A percentile compares a stretch with the other conserved stretches of the same genome.
These are phyloP conservation scores for Leccinum subatratum DNA, from an alignment of 1,284 basidiomycete species.

Conservation along the genomic window DNA sequence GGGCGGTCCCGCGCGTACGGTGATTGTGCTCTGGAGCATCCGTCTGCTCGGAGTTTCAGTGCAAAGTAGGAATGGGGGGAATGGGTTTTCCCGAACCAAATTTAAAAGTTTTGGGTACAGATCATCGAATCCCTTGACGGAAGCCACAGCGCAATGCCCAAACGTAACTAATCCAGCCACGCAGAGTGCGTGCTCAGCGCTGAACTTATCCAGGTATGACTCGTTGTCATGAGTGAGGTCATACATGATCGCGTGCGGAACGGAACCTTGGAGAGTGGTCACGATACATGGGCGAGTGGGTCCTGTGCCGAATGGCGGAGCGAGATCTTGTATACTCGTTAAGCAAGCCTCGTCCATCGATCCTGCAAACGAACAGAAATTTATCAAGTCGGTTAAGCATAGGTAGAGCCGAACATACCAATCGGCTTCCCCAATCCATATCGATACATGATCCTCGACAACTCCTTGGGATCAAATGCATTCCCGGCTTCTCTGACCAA, in stretches of 20 bases:
- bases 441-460: slow-evolving; percentile 79
- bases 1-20: too few relatives aligned
- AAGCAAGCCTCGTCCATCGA: slow-evolving; percentile 89
- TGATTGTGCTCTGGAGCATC: too few relatives aligned
- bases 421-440: slow-evolving; percentile 88
- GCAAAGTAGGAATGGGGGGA: too few relatives aligned
- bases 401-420: slow-evolving; percentile 44
- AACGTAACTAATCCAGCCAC: slow-evolving; percentile 87
- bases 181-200: slow-evolving; percentile 88
- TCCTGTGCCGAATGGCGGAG: slow-evolving; percentile 74
- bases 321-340: slow-evolving; percentile 69
- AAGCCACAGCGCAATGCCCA: slow-evolving; percentile 80
- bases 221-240: slow-evolving; percentile 97
- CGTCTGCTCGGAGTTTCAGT: too few relatives aligned
- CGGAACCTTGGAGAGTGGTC: slow-evolving; percentile 75
- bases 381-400: not conserved
- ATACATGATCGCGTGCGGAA: slow-evolving; percentile 87
- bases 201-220: slow-evolving; percentile 80
- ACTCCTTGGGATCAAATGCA: slow-evolving; percentile 81
- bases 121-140: slow-evolving; percentile 94
- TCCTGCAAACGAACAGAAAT: slow-evolving; percentile 40
- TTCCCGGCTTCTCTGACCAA: slow-evolving; percentile 90
- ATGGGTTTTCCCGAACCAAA: slow-evolving; percentile 70
- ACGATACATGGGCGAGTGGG: slow-evolving; percentile 70
- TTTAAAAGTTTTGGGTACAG: slow-evolving; percentile 89